Evolutionary conservation across 2,329 filamentous ascomycete species (phyloP).

Genomic region (Metarhizium brunneum): DNA sequence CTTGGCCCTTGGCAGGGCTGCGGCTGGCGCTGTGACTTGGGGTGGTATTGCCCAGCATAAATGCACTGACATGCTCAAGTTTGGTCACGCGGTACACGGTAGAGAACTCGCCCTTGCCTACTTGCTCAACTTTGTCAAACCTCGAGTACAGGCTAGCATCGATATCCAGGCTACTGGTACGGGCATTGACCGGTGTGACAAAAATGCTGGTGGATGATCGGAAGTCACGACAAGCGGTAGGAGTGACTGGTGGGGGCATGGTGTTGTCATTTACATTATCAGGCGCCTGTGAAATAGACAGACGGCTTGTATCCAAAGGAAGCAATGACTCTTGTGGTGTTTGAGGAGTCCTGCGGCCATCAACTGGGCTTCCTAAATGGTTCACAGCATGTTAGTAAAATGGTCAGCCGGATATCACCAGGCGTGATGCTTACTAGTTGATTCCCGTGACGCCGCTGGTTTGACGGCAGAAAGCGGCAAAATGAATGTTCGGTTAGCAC

Average conservation of each 20-base stretch:
- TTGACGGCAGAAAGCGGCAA: constrained; percentile 32
- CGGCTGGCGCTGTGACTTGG: constrained; percentile 39
- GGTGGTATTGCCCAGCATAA: constrained; percentile 33
- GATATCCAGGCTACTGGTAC: constrained; percentile 58
- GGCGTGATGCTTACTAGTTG: constrained; percentile 35
- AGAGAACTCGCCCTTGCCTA: constrained; percentile 89
- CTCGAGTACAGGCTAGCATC: constrained; percentile 65
- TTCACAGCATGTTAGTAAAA: constrained; percentile 38
- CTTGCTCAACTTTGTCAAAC: constrained; percentile 71
- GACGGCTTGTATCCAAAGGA: constrained; percentile 69
- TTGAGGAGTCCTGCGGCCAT: constrained; percentile 55
- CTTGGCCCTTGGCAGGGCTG: constrained; percentile 44
- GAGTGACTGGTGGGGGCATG: constrained; percentile 62
- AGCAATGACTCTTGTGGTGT: constrained; percentile 70
- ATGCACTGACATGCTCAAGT: constrained; percentile 20
- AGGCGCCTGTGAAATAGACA: constrained; percentile 65
- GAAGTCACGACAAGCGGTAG: constrained; percentile 53
- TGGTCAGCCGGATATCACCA: not conserved
- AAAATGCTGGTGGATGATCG: constrained; percentile 42
- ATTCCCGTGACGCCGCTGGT: constrained; percentile 22
- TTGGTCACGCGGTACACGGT: constrained; percentile 73
- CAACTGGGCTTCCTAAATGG: constrained; percentile 52
- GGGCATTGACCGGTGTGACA: constrained; percentile 61
- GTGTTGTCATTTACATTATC: constrained; percentile 24
- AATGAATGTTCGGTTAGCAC: constrained; percentile 33